Percentiles rank a stretch among this genome's conserved stretches.
These are phyloP conservation scores for Blastomyces percursus DNA, from an alignment of 2,329 filamentous ascomycete genomes.

Conservation along the genomic window DNA sequence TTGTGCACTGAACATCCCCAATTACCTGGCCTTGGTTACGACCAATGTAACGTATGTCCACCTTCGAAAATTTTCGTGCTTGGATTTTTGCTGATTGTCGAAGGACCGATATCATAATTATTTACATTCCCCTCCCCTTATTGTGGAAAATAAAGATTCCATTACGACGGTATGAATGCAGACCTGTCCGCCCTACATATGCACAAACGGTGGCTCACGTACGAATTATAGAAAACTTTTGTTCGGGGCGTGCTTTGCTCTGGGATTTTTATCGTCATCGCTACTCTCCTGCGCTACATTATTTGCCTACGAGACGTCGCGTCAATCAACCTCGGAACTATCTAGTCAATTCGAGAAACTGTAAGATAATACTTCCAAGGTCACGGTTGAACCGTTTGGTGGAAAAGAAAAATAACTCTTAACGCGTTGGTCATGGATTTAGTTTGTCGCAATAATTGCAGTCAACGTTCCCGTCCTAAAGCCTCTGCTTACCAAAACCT, in stretches of 20 bases:
- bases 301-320: conserved; percentile 28
- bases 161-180: conserved; percentile 18
- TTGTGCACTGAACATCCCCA: conserved; percentile 29
- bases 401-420: background rate
- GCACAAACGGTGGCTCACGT: background rate
- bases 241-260: conserved; percentile 32
- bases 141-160: conserved; percentile 33
- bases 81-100: background rate
- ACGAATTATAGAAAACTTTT: conserved; percentile 25
- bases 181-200: background rate
- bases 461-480: conserved; percentile 36
- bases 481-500: conserved; percentile 27
- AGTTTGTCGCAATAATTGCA: conserved; percentile 37
- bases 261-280: conserved; percentile 36
- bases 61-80: background rate
- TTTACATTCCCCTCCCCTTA: conserved; percentile 34
- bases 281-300: conserved; percentile 34
- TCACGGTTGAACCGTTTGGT: background rate
- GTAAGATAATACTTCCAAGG: conserved; percentile 15
- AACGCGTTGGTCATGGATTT: background rate
- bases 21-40: conserved; percentile 29
- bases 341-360: conserved; percentile 38
- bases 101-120: conserved; percentile 33
- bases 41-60: conserved; percentile 28
- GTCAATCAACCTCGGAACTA: conserved; percentile 31